A percentile compares a stretch with the other conserved stretches of the same genome.
phyloP scores from a whole-genome alignment of 176 grass and related monocot genomes.

The Leersia perrieri region DNA sequence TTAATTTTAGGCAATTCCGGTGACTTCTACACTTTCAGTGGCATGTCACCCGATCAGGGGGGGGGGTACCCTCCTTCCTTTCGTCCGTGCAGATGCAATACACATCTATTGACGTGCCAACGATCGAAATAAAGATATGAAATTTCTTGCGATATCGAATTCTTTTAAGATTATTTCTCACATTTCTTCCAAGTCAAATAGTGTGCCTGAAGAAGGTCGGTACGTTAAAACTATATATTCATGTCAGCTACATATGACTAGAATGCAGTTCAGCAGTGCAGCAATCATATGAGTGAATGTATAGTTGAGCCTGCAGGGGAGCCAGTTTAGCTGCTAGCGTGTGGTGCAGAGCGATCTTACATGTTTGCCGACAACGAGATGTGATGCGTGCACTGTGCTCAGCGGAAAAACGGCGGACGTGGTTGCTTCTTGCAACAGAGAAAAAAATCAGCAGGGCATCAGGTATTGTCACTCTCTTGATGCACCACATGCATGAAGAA shows the following conservation, averaged over 20 bases:
- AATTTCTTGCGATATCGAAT: neutral
- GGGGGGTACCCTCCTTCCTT: no score
- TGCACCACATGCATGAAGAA: neutral
- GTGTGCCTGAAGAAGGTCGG: neutral
- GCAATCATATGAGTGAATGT: neutral
- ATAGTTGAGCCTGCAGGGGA: neutral
- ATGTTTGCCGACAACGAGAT: constrained; percentile 4
- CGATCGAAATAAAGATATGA: neutral
- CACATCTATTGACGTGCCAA: no score
- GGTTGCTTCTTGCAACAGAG: neutral
- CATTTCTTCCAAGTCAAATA: neutral
- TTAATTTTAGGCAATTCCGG: no score
- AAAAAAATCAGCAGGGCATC: neutral
- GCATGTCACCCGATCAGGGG: no score
- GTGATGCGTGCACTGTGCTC: neutral
- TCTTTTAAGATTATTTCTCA: neutral
- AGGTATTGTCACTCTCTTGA: neutral
- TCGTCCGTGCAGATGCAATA: no score
- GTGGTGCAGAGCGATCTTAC: neutral
- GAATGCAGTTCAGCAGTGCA: neutral
- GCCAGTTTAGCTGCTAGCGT: neutral
- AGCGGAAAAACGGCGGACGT: neutral
- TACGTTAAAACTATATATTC: neutral
- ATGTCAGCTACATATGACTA: neutral
- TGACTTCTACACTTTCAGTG: no score